These are phyloP conservation scores for Acanthamoeba rhysodes DNA, from an alignment of 208 protist species.

Conservation along the genomic window DNA sequence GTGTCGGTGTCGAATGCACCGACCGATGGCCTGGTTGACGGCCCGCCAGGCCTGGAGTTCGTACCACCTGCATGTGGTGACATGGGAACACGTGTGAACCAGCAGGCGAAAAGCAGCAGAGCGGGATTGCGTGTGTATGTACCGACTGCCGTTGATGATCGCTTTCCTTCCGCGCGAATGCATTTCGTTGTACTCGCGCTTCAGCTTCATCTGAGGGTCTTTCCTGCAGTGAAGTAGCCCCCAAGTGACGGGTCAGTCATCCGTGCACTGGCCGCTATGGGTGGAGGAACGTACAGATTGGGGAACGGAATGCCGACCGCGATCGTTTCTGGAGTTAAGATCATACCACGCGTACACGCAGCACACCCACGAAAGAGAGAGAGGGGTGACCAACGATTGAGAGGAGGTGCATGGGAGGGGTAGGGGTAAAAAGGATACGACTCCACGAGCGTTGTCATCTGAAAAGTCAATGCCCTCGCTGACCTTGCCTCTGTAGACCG, in stretches of 20 bases:
- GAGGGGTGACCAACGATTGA: neutral
- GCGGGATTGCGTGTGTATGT: neutral
- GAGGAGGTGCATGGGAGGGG: neutral
- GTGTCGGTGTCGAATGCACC: slow-evolving; percentile 97
- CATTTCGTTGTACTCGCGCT: slow-evolving; percentile 74
- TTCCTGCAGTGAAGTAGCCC: neutral
- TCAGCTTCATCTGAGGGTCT: slow-evolving; percentile 67
- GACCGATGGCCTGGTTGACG: slow-evolving; percentile 98
- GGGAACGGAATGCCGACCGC: slow-evolving; percentile 80
- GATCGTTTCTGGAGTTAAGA: slow-evolving; percentile 25
- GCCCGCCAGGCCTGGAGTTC: slow-evolving; percentile 93
- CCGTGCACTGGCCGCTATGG: neutral
- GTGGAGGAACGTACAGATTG: slow-evolving; percentile 63
- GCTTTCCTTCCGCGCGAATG: neutral
- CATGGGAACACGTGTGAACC: neutral
- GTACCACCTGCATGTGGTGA: slow-evolving; percentile 93
- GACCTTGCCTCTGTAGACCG: slow-evolving; percentile 96
- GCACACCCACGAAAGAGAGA: neutral
- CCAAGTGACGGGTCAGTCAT: neutral
- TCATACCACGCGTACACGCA: neutral
- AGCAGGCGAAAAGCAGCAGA: too few species aligned
- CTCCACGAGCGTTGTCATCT: slow-evolving; percentile 94
- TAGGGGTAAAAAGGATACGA: slow-evolving; percentile 77
- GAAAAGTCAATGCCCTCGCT: slow-evolving; percentile 98
- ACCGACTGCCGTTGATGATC: slow-evolving; percentile 62